Evolutionary conservation across 352 stramenopile species (phyloP), one percentile per base, ranked within the genome.

Genomic region (Blastocystis sp.): DNA sequence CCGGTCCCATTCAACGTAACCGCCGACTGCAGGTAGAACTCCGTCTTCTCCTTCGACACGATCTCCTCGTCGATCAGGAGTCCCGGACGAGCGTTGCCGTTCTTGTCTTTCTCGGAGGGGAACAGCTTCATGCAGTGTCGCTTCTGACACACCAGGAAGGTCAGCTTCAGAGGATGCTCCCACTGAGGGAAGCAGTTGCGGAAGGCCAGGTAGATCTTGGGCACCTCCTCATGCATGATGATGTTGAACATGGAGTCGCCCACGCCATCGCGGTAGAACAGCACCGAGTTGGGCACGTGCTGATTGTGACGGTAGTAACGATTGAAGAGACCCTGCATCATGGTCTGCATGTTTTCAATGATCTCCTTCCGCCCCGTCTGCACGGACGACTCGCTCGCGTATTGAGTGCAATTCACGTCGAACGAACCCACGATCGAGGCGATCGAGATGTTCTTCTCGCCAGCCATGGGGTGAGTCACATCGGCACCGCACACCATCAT

Each of bases 401-500:
- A 94, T 61, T 92, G 92, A 4, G 91, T 91, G 8, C 91, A 93
- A 37, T 77, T 45, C 62, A 50, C 45, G 56, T 88, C 77, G 56
- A 56, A 63, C 15, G 77, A 63, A 4, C 43, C 77, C 66, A 88
- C 77, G 29, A 88, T 50, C 4, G 55, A 62, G 13, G 77, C 77
- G 13, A 88, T 45, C 4, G 77, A 88, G 11, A 88, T 47, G 37
- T 26, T 43, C 62, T 76, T 79, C 47, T 88, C 77, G 47, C 77
- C 77, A 26, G 41, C 37, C 77, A 88, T 88, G 6, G 77, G 77
- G 39, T 88, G 77, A 20, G 77, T 88, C 50, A 88, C 77, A 8
- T 88, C 77, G 20, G 77, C 77, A n/a, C 77, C 77, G 54, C 62
- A 88, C 15, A 88, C 29, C 77, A 88, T 88, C 45, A 79, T 34